These are phyloP conservation scores for Coelastrella sp. DNA, from an alignment of 139 green algal species.

Conservation along the genomic window DNA sequence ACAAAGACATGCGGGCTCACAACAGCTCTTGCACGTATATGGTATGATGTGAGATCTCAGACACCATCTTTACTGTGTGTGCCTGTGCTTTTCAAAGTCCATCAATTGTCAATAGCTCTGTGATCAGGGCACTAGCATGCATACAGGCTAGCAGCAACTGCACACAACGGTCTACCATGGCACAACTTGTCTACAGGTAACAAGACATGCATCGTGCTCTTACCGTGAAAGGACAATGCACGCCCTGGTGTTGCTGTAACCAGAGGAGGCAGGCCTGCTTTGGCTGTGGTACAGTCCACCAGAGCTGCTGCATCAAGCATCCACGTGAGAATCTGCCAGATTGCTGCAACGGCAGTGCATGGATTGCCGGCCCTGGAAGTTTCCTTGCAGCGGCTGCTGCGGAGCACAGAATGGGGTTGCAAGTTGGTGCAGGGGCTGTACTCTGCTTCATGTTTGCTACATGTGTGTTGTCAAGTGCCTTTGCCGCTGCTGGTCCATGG, in stretches of 20 bases:
- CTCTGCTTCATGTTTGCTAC: not conserved
- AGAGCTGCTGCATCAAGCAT: not conserved
- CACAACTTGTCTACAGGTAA: not conserved
- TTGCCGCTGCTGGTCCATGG: not conserved
- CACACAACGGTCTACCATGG: not conserved
- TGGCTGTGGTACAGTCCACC: not conserved
- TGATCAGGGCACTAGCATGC: not conserved
- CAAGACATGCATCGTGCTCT: not conserved
- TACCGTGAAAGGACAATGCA: conserved; percentile 5
- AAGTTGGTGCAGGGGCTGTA: not conserved
- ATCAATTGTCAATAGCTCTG: not conserved
- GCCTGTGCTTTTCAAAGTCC: not conserved
- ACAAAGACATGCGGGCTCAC: not conserved
- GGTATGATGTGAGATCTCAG: not conserved
- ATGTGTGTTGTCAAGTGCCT: not conserved
- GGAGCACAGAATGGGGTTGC: too few relatives aligned
- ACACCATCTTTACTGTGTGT: too few relatives aligned
- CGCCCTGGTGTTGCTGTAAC: not conserved
- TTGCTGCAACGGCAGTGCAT: not conserved
- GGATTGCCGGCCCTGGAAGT: not conserved
- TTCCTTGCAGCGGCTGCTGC: not conserved
- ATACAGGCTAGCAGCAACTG: not conserved
- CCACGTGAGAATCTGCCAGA: not conserved
- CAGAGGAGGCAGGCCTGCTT: not conserved
- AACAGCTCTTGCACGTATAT: too few relatives aligned